Evolutionary conservation across 306 rosid genomes (phyloP), one percentile per base, ranked within the genome.

Genomic region (Cucurbita ficifolia): DNA sequence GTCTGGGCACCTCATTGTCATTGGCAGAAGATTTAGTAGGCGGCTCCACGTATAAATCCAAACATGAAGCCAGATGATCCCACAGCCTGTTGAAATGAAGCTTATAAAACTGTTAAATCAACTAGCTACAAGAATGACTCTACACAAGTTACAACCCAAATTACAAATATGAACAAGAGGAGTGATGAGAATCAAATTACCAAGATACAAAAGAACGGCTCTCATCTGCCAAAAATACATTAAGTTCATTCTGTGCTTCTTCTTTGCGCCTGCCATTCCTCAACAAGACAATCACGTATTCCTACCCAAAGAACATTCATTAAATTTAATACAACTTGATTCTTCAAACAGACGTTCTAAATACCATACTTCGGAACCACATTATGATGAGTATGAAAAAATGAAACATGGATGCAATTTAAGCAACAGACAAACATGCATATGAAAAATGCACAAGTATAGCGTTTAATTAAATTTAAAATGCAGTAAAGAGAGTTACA

Each of bases 201-300:
- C 99, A 95, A 38, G 96, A 83, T 51, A 89, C 86, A 79, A 95
- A 95, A 83, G 99, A 84, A 83, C 86, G 89, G 65, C 87, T 86
- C 82, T 95, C 92, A 70, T 89, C 96, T 54, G 92, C 96, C 86
- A 95, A 78, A 80, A 95, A 95, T 11, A 95, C 97, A 71, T 83
- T 85, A 78, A 95, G 79, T 87, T 85, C 97, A 79, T 70, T 84
- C 84, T 69, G 88, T 38, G 97, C 96, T 81, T 88, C 91, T 63
- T 88, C 97, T 83, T 88, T 95, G 79, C 82, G 72, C 81, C 88
- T 89, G 64, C 99, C 97, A 60, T 95, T 95, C 92, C 83, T 95
- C 81, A 95, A 77, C 69, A 95, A 81, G 64, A 95, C 99, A 69
- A 95, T 84, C 42, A 95, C 96, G 71, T 95, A 95, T 80, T 95